A percentile compares a stretch with the other conserved stretches of the same genome.
These are phyloP conservation scores for Lasiodiplodia sp. DNA, from an alignment of 2,329 filamentous ascomycete genomes.

Conservation along the genomic window DNA sequence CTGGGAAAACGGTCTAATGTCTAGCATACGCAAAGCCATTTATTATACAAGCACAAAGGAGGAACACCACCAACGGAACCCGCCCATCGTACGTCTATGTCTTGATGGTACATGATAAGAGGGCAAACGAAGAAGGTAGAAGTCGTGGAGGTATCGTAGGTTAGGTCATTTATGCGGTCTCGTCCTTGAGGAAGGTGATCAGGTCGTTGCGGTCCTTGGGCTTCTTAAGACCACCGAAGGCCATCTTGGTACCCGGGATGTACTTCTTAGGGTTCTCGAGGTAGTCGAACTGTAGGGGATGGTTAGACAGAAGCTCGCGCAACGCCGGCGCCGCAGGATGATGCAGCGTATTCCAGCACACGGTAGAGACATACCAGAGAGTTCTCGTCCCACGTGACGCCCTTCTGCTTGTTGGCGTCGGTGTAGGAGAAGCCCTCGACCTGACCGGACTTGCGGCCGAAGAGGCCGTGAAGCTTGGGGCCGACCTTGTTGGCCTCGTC, in stretches of 20 bases:
- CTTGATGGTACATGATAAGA: constrained; percentile 46
- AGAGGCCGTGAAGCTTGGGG: constrained; percentile 95
- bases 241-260: constrained; percentile 99
- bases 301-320: constrained; percentile 5
- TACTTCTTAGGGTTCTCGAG: constrained; percentile 99
- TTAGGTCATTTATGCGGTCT: constrained; percentile 68
- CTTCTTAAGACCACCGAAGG: constrained; percentile 99
- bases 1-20: constrained; percentile 29
- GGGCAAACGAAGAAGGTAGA: constrained; percentile 33
- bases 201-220: constrained; percentile 98
- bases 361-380: constrained; percentile 70
- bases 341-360: not conserved
- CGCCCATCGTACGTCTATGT: constrained; percentile 50
- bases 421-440: constrained; percentile 96
- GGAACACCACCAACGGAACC: constrained; percentile 32
- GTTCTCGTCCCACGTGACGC: constrained; percentile 83
- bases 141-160: constrained; percentile 40
- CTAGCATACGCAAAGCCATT: constrained; percentile 26
- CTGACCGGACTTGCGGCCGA: constrained; percentile 92
- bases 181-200: constrained; percentile 81
- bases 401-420: constrained; percentile 99
- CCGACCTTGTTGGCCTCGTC: constrained; percentile 97
- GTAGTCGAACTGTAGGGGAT: constrained; percentile 79
- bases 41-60: constrained; percentile 29
- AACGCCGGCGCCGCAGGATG: not conserved